Percentiles rank a stretch among this genome's conserved stretches.
Conservation (phyloP, 768 basidiomycete genomes). For the Neoboletus brunneissimus region DNA sequence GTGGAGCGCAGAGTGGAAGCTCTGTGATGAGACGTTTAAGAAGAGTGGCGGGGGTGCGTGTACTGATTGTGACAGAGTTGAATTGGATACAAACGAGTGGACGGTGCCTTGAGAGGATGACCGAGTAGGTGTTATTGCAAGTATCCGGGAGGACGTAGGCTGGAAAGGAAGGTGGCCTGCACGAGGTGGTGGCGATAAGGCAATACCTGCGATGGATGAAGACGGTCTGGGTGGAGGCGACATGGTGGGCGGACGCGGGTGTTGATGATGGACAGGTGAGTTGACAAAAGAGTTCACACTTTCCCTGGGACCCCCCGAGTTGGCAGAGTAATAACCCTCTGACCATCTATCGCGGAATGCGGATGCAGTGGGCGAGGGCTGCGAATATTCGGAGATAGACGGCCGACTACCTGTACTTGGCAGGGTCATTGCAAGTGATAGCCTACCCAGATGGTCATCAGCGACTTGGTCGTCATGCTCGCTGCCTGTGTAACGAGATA, state of each 20-base stretch:
- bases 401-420: conserved; percentile 40
- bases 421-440: conserved; percentile 52
- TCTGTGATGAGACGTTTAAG: conserved; percentile 46
- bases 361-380: conserved; percentile 73
- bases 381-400: conserved; percentile 66
- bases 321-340: conserved; percentile 32
- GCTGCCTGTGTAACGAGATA: conserved; percentile 37
- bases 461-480: conserved; percentile 38
- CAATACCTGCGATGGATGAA: conserved; percentile 54
- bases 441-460: conserved; percentile 33
- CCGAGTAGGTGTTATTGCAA: conserved; percentile 18
- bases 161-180: conserved; percentile 18
- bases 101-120: conserved; percentile 31
- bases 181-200: conserved; percentile 55
- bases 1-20: conserved; percentile 45
- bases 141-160: conserved; percentile 15
- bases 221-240: conserved; percentile 64
- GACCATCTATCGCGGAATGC: conserved; percentile 65
- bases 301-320: conserved; percentile 21
- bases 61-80: conserved; percentile 21
- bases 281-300: conserved; percentile 17
- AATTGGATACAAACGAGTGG: conserved; percentile 31
- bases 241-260: conserved; percentile 29
- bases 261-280: conserved; percentile 20
- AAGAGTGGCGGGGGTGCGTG: conserved; percentile 29